Base-by-base conservation (phyloP, 2,329 filamentous ascomycete species). In the Claviceps capensis region DNA sequence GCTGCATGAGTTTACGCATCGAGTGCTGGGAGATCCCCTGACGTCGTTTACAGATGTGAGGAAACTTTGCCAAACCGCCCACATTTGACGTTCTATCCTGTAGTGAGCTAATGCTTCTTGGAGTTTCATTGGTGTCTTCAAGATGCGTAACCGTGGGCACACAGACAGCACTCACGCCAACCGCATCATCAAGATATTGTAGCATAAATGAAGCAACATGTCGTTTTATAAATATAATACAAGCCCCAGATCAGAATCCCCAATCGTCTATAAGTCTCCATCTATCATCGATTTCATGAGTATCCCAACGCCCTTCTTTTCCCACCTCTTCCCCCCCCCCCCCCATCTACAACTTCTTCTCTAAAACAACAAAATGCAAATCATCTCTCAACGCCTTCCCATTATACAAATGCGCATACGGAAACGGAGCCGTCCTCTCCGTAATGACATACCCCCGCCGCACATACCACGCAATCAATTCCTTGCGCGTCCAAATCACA, bases 381-480 rank as follows among this genome's bases (percentile, higher is more conserved):
- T 74, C 72, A 44, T 74, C 68, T 50, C 67, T 59, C 55, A 74
- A 50, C 1, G 64, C 65, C 53, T 53, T 58, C 0, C 67, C 68
- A 37, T 65, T 66, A 2, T 61, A 60, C n/a, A 70, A 60, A 2
- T 67, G 49, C 0, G 58, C 60, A 42, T 71, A 72, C 0, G 73
- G 73, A 47, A 76, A 76, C 4, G 69, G 67, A 51, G 55, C 59
- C 54, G 57, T 69, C 60, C 68, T 63, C 5, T 67, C 69, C 4
- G 69, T 72, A 50, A 53, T 56, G 17, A 22, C 37, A 50, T 74
- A 77, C 0, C 74, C 74, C 22, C 69, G 58, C 5, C 72, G 60
- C 7, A 64, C 46, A 52, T 76, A 77, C 68, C 71, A 77, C 17
- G 62, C 58, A 46, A 76, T 69, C 45, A 77, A 59, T 59, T 75